Evolutionary conservation across 108 stramenopile species (phyloP), one percentile per base, ranked within the genome.

Genomic region (Cyclotella choctawhatcheeana): DNA sequence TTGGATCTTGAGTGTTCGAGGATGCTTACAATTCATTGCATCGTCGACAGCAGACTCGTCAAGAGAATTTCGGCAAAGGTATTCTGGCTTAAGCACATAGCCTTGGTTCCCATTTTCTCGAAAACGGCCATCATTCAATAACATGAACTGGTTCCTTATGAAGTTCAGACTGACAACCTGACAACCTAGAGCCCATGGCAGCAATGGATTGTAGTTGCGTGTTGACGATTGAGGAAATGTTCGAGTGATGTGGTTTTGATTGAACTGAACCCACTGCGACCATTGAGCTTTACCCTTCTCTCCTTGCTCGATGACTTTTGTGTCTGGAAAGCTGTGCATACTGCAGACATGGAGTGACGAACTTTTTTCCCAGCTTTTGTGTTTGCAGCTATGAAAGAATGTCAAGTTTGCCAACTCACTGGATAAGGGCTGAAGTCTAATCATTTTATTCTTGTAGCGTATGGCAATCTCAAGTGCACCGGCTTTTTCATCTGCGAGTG

Each of bases 121-220:
- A 72, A 97, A 98, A 18, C 92, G 86, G 22, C 97, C 98, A 71
- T 94, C 93, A 63, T 96, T 96, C 48, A 96, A 64, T 31, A 93
- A 77, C 64, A 97, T 73, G 53, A 89, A 86, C 30, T 87, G 82
- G 58, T 94, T 91, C n/a, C 78, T 60, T 3, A 88, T 86, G 72
- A 86, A 93, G 73, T 97, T 98, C 82, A 97, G 74, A 5, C 96
- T 85, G 55, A 96, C 96, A 43, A 97, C 76, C 71, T 98, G 98
- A 70, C 86, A 93, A 10, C 98, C 98, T 20, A 92, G 66, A 13
- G 90, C 83, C 98, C 96, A 97, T 34, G 85, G 67, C 14, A 88
- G 75, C 24, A 92, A 29, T 16, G 98, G 97, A 63, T 96, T 90
- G 58, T 88, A 93, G 75, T 98, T 98, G 7, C 78, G 72, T 7